phyloP scores from a whole-genome alignment of 495 filamentous ascomycete genomes.

The Tetracladium setigerum region DNA sequence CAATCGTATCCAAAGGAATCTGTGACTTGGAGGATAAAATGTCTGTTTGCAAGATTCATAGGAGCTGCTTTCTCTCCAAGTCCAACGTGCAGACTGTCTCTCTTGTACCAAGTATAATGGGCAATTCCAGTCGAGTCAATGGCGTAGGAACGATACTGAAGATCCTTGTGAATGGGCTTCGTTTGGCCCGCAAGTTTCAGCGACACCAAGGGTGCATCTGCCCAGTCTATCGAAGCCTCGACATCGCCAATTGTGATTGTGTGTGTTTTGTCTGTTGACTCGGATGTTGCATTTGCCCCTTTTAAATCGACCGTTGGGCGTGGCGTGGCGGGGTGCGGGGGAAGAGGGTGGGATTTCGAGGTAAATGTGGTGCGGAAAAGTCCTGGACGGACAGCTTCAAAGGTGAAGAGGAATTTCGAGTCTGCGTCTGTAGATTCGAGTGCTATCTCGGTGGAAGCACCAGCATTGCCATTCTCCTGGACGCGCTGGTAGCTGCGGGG shows the following conservation, averaged over 20 bases:
- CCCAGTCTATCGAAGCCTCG: constrained; percentile 48
- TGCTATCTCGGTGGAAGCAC: constrained; percentile 20
- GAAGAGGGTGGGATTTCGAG: constrained; percentile 45
- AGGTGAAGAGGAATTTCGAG: constrained; percentile 42
- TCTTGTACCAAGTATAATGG: constrained; percentile 52
- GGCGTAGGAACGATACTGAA: constrained; percentile 54
- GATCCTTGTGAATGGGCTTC: constrained; percentile 46
- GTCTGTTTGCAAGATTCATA: constrained; percentile 60
- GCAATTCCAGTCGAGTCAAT: constrained; percentile 49
- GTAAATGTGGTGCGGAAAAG: constrained; percentile 61
- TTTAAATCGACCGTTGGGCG: constrained; percentile 33
- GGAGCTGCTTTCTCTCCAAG: constrained; percentile 64
- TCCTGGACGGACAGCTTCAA: constrained; percentile 50
- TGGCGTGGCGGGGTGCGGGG: constrained; percentile 50
- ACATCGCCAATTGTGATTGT: constrained; percentile 40
- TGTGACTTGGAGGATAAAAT: constrained; percentile 57
- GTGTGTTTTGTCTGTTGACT: constrained; percentile 24
- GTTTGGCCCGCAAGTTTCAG: constrained; percentile 42
- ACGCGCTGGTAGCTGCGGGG: constrained; percentile 34
- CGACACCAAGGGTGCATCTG: constrained; percentile 44
- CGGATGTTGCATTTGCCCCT: constrained; percentile 21
- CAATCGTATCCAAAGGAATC: constrained; percentile 66
- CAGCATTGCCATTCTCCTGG: constrained; percentile 3
- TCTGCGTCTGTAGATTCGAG: constrained; percentile 34
- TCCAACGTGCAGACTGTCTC: constrained; percentile 52